phyloP scores from a whole-genome alignment of 1,284 basidiomycete genomes.

The Abortiporus biennis region DNA sequence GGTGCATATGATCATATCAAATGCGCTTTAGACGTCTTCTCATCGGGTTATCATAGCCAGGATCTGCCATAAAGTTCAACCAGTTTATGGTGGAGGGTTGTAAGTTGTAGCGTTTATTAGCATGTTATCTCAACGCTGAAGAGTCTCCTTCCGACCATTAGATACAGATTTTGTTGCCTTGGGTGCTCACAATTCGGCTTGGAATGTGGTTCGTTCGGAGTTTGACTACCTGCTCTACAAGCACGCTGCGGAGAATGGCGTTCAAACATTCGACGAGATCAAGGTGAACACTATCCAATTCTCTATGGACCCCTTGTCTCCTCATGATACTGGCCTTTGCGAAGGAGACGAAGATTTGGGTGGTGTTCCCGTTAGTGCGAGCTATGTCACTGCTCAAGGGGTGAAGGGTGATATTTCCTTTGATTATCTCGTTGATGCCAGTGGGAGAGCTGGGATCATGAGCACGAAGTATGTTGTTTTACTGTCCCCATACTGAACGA shows the following conservation, averaged over 20 bases:
- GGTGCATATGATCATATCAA: conserved; percentile 16
- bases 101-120: conserved; percentile 16
- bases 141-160: conserved; percentile 11
- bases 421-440: conserved; percentile 64
- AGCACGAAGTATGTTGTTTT: conserved; percentile 33
- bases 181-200: conserved; percentile 29
- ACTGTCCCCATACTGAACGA: background rate
- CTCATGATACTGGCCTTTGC: background rate
- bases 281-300: conserved; percentile 28
- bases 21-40: background rate
- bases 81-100: conserved; percentile 34
- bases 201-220: conserved; percentile 37
- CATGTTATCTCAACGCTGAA: conserved; percentile 3
- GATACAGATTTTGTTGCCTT: conserved; percentile 37
- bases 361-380: conserved; percentile 21
- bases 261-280: conserved; percentile 29
- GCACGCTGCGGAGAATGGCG: conserved; percentile 29
- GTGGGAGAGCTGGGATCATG: conserved; percentile 60
- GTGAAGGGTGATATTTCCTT: conserved; percentile 41
- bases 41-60: conserved; percentile 23
- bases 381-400: conserved; percentile 21
- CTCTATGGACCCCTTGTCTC: background rate
- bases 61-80: conserved; percentile 38
- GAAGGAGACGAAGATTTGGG: conserved; percentile 7
- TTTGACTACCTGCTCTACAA: conserved; percentile 34